Base-by-base conservation (phyloP, 164 flowering plant species). In the Dillenia suffruticosa region DNA sequence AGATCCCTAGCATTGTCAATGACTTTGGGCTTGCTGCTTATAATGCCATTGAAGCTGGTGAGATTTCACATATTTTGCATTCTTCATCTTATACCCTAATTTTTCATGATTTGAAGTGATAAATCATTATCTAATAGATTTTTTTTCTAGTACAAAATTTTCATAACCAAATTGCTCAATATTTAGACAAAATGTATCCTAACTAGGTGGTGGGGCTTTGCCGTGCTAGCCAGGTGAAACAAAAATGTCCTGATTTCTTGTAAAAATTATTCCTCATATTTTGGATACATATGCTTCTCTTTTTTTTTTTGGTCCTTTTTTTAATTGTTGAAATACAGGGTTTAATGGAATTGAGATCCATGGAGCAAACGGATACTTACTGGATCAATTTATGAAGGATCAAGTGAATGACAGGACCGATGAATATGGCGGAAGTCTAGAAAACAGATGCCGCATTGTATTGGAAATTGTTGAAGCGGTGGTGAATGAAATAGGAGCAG, bases 381-480 rank as follows among this genome's bases (percentile, higher is more conserved):
- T 85, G 6, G 90, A 85, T 10, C 90, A 85, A 67, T 85, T 85
- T 62, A 32, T 83, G 82, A 83, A 85, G 68, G 90, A 85, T 51
- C 54, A 68, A 46, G 81, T 79, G 49, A 83, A 85, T 63, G 87
- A 83, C 52, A 58, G 88, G 43, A 78, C 77, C 2, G 86, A 85
- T 46, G 19, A 76, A 62, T 85, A 85, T 60, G 90, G 90, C 7
- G 84, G 90, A 24, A 72, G 74, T 15, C 59, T 81, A 17, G 83
- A 83, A 53, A 85, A 81, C 51, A 80, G 83, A 2, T 81, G 83
- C 58, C 71, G 83, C 11, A 81, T 85, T 46, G 55, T 84, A 12
- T 49, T 81, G 22, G 87, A 85, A 59, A 52, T 85, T 2, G 83
- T 78, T 11, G 83, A 79, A 63, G 87, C 86, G 2, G 46, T 83